Evolutionary conservation across 2,329 filamentous ascomycete genomes (phyloP).

Genomic region (Ascochyta koolunga): DNA sequence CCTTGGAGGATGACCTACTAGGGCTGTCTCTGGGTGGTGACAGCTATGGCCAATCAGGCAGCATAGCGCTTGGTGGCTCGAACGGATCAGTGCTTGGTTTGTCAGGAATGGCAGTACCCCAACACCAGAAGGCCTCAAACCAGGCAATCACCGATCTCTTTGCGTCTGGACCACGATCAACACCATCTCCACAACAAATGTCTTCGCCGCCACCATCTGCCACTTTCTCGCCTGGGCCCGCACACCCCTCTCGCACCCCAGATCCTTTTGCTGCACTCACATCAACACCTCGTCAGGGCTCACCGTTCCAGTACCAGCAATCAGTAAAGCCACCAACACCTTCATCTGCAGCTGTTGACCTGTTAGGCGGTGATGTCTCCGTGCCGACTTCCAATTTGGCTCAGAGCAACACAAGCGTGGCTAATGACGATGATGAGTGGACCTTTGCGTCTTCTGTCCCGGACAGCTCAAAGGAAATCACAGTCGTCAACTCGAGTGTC

Average conservation of each 20-base stretch:
- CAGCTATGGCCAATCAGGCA: slow-evolving; percentile 74
- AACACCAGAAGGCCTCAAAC: slow-evolving; percentile 48
- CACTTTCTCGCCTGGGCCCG: slow-evolving; percentile 43
- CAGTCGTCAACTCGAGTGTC: slow-evolving; percentile 72
- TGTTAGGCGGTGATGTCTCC: slow-evolving; percentile 44
- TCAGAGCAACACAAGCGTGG: slow-evolving; percentile 45
- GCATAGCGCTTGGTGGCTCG: slow-evolving; percentile 76
- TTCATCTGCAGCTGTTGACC: slow-evolving; percentile 40
- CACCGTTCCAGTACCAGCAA: slow-evolving; percentile 57
- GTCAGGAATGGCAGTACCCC: slow-evolving; percentile 41
- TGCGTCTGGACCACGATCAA: slow-evolving; percentile 55
- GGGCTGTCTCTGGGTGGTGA: slow-evolving; percentile 78
- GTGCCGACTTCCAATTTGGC: slow-evolving; percentile 34
- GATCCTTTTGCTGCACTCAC: slow-evolving; percentile 68
- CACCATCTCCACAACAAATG: slow-evolving; percentile 43
- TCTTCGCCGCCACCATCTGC: slow-evolving; percentile 54
- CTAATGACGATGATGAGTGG: slow-evolving; percentile 96
- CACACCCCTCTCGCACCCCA: slow-evolving; percentile 45
- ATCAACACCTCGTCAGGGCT: slow-evolving; percentile 58
- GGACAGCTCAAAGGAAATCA: slow-evolving; percentile 68
- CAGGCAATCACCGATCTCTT: slow-evolving; percentile 65
- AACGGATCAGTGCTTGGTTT: slow-evolving; percentile 49
- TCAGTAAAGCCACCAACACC: slow-evolving; percentile 47
- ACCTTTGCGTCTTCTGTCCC: slow-evolving; percentile 88
- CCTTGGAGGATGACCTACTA: slow-evolving; percentile 87